Conservation (phyloP, 2,329 filamentous ascomycete genomes). For the Ophiosphaerella herpotricha region DNA sequence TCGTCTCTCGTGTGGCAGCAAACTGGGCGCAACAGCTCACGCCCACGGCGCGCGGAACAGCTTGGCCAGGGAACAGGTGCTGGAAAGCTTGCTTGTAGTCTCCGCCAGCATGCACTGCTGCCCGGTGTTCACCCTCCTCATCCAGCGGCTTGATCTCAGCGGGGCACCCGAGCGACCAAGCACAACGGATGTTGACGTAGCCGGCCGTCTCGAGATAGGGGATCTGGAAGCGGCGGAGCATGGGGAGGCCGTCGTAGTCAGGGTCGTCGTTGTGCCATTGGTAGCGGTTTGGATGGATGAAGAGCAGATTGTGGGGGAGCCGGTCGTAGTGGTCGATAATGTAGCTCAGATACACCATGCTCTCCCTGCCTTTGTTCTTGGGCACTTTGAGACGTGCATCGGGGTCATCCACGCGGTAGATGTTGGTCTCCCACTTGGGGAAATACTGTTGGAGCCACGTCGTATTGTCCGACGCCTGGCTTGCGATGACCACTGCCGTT, state of each 20-base stretch:
- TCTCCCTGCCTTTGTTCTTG: constrained; percentile 55
- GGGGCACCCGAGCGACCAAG: constrained; percentile 58
- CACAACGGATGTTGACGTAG: constrained; percentile 60
- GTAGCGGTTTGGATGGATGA: constrained; percentile 50
- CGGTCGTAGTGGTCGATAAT: constrained; percentile 49
- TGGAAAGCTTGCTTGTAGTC: constrained; percentile 56
- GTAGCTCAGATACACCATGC: constrained; percentile 55
- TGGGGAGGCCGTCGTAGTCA: constrained; percentile 56
- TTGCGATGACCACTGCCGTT: constrained; percentile 47
- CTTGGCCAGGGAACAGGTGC: constrained; percentile 51
- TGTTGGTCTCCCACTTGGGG: constrained; percentile 45
- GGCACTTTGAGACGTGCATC: constrained; percentile 48
- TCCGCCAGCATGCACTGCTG: constrained; percentile 54
- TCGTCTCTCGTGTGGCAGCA: constrained; percentile 54
- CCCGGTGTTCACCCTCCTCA: constrained; percentile 47
- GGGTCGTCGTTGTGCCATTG: constrained; percentile 59
- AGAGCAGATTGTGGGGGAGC: constrained; percentile 48
- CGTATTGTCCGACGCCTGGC: constrained; percentile 44
- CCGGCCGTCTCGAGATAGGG: constrained; percentile 55
- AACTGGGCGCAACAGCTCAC: constrained; percentile 62
- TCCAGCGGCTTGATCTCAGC: constrained; percentile 54
- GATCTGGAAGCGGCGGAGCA: constrained; percentile 55
- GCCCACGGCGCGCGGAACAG: constrained; percentile 52
- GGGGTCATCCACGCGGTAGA: constrained; percentile 51
- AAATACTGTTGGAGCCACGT: constrained; percentile 49